Conservation (phyloP, 192 early-diverging fungal genomes). For the Allomyces macrogynus region DNA sequence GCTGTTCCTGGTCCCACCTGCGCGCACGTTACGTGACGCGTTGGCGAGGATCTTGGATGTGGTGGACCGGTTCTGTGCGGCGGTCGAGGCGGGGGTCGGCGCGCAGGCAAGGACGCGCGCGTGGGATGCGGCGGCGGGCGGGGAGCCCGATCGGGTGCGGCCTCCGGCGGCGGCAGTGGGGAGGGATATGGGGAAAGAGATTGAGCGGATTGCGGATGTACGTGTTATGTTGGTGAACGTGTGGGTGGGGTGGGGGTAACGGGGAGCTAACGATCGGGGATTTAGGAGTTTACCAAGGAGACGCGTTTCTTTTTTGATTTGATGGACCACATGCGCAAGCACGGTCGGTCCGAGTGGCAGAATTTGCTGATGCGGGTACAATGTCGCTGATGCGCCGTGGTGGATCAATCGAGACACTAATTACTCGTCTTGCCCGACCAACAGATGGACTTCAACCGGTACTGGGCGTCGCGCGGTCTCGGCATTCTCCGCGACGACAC, state of each 20-base stretch:
- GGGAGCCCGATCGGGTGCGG: no score
- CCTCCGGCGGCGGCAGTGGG: not conserved
- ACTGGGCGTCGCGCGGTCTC: not conserved
- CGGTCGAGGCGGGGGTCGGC: no score
- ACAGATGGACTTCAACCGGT: not conserved
- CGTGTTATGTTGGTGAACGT: no score
- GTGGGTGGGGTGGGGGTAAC: no score
- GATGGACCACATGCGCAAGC: not conserved
- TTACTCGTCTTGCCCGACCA: not conserved
- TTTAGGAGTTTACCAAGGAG: not conserved
- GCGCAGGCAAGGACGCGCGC: no score
- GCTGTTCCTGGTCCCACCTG: no score
- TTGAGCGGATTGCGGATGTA: not conserved
- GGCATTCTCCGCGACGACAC: not conserved
- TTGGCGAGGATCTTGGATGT: no score
- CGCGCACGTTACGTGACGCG: no score
- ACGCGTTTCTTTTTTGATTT: not conserved
- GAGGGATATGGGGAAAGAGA: not conserved
- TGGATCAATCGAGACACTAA: no score
- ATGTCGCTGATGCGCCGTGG: not conserved
- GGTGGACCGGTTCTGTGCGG: no score
- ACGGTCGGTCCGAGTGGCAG: not conserved
- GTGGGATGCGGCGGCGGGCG: no score
- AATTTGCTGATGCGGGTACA: not conserved
- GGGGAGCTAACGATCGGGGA: no score